Evolutionary conservation across 768 basidiomycete species (phyloP).

Genomic region (Auriscalpium microsporum): DNA sequence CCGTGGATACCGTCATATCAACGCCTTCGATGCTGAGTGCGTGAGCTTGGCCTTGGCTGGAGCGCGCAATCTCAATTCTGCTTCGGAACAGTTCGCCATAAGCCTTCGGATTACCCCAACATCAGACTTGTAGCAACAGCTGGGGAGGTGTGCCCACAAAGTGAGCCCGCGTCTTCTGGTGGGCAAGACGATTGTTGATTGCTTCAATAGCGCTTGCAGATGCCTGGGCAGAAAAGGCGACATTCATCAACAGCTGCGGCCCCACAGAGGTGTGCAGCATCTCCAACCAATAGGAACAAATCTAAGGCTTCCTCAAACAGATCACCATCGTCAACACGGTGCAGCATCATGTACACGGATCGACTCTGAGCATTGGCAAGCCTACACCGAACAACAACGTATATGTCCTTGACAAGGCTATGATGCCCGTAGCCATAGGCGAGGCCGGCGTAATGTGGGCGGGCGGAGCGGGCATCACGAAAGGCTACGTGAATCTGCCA

Average conservation of each 20-base stretch:
- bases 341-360: constrained; percentile 35
- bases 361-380: constrained; percentile 38
- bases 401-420: constrained; percentile 28
- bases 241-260: constrained; percentile 48
- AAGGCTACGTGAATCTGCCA: constrained; percentile 48
- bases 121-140: constrained; percentile 46
- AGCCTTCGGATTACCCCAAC: constrained; percentile 45
- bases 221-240: constrained; percentile 34
- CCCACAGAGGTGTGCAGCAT: constrained; percentile 39
- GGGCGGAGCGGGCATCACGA: constrained; percentile 49
- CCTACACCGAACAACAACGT: constrained; percentile 48
- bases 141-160: constrained; percentile 49
- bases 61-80: too few species aligned
- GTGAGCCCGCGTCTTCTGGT: constrained; percentile 19
- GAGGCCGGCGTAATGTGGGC: constrained; percentile 48
- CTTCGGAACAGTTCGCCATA: constrained; percentile 26
- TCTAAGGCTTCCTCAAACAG: constrained; percentile 17
- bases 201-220: constrained; percentile 30
- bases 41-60: background rate
- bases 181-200: background rate
- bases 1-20: constrained; percentile 43
- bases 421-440: constrained; percentile 25
- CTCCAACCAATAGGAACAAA: background rate
- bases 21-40: constrained; percentile 43
- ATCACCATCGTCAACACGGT: constrained; percentile 53